Evolutionary conservation across 1,139 yeast genomes (phyloP).

Genomic region (Oligophagozyma castellii): DNA sequence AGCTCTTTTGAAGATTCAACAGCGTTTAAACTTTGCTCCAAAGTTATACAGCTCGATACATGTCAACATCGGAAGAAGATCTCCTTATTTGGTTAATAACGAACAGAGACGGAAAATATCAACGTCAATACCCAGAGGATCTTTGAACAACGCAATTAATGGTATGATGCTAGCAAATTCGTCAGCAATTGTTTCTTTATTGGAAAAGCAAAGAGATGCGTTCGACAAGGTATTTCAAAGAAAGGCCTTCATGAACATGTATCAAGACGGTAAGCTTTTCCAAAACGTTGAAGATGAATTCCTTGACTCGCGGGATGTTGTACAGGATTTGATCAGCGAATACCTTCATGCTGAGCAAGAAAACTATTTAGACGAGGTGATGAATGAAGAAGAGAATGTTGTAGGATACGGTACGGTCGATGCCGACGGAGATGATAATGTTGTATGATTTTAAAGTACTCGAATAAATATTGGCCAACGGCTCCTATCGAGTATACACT

Average conservation of each 20-base stretch:
- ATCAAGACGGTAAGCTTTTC: conserved; percentile 41
- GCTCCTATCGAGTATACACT: no score
- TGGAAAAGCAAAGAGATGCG: conserved; percentile 56
- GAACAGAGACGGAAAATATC: no score
- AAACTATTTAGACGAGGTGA: conserved; percentile 32
- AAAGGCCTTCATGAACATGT: conserved; percentile 76
- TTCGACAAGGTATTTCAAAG: conserved; percentile 70
- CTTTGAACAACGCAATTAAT: conserved; percentile 28
- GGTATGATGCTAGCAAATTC: conserved; percentile 75
- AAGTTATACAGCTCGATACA: conserved; percentile 79
- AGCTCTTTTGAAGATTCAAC: conserved; percentile 65
- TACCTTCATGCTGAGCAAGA: conserved; percentile 48
- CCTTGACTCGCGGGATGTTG: conserved; percentile 63
- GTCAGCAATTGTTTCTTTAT: conserved; percentile 52
- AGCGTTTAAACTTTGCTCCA: conserved; percentile 68
- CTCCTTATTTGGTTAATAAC: conserved; percentile 36
- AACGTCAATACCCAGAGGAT: no score
- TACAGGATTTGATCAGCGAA: conserved; percentile 56
- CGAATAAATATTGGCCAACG: no score
- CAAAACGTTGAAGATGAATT: conserved; percentile 65
- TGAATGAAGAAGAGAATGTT: conserved; percentile 24
- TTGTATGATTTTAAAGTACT: no score
- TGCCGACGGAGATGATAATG: conserved; percentile 23
- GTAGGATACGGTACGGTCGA: conserved; percentile 21
- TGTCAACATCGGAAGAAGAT: conserved; percentile 61